A percentile compares a stretch with the other conserved stretches of the same genome.
Evolutionary conservation across 75 land plant genomes (phyloP).

Genomic region (Pinus tabuliformis): DNA sequence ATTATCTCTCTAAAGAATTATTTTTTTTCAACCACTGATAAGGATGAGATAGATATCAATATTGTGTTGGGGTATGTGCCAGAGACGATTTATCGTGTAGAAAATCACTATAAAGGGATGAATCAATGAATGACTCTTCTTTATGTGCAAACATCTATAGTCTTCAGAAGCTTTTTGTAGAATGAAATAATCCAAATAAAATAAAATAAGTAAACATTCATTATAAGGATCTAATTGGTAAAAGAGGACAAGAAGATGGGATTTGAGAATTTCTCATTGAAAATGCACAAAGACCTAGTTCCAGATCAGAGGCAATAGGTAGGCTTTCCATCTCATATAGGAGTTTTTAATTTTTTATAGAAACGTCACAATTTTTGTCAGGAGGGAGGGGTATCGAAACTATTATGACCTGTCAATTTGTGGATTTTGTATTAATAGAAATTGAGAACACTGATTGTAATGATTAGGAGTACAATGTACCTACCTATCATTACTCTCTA

Average conservation of each 20-base stretch:
- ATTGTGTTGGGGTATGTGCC: conserved; percentile 83
- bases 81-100: conserved; percentile 72
- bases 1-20: conserved; percentile 20
- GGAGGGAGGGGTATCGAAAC: too few species aligned
- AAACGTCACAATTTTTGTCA: too few species aligned
- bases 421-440: too few species aligned
- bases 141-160: conserved; percentile 62
- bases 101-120: conserved; percentile 65
- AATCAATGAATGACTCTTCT: conserved; percentile 80
- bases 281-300: conserved; percentile 64
- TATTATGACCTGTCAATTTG: too few species aligned
- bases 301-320: conserved; percentile 64
- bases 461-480: too few species aligned
- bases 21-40: conserved; percentile 85
- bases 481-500: too few species aligned
- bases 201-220: too few species aligned
- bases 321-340: neutral
- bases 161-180: too few species aligned
- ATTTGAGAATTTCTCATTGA: conserved; percentile 52
- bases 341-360: too few species aligned
- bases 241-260: neutral
- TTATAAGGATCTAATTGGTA: too few species aligned
- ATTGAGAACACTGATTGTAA: too few species aligned
- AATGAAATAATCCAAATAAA: too few species aligned
- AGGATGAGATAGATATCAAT: conserved; percentile 83